Evolutionary conservation across 75 land plant species (phyloP), one percentile per base, ranked within the genome.

Genomic region (Pinus tabuliformis): DNA sequence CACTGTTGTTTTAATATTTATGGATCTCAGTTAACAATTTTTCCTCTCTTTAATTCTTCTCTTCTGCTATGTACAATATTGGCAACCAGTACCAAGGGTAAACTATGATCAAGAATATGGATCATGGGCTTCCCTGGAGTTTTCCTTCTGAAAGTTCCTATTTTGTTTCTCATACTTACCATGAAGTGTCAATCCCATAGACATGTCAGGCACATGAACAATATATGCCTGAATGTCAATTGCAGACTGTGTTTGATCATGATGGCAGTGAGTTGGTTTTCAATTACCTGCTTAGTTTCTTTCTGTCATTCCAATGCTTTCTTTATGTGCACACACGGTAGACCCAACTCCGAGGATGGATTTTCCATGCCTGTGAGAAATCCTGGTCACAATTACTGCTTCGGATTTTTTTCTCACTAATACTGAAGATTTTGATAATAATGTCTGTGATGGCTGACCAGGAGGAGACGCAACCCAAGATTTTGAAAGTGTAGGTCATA

Each of bases 401-500:
- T 58, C 2, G 3, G 20, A 33, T 33, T 6, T 58, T 68, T 42
- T 39, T 3, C n/a, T 39, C 49, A 33, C 18, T 39, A 18, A 0
- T 42, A n/a, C 11, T 37, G 71, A n/a, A 45, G 22, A 68, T 68
- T 68, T 36, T 68, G 52, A 68, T 20, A 45, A 0, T 9, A 37
- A 18, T 39, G 71, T 68, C 52, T 68, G 71, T 68, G 52, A 20
- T 68, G 71, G 22, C 9, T 60, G 62, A 54, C 18, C 79, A 81
- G 83, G 83, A 59, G 72, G 80, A 59, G 83, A 81, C 77, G 83
- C 81, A 56, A 81, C 83, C 7, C 57, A 68, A 37, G 83, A 81
- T 71, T 81, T 81, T 77, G 81, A 81, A 57, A 72, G 79, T 68
- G 66, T 81, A 15, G 83, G 83, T 21, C 83, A 81, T 75, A 81